Conservation (phyloP, 129 eudicot genomes). For the Smallanthus sonchifolius region DNA sequence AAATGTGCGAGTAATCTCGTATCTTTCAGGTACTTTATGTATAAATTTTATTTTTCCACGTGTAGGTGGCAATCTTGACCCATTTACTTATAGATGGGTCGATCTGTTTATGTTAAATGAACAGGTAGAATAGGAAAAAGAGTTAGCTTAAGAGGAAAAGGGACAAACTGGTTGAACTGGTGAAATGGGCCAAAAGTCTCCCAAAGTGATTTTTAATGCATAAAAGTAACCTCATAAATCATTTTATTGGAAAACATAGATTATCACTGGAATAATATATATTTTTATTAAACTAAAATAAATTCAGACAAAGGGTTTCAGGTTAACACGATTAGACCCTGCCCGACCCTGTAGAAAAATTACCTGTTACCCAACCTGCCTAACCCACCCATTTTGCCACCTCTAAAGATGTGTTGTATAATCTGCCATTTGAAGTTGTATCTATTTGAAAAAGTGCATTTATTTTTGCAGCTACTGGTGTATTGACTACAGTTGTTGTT, state of each 20-base stretch:
- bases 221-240: background rate
- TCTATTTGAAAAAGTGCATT: background rate
- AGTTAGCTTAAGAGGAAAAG: background rate
- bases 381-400: background rate
- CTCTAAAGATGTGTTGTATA: background rate
- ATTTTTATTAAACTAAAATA: background rate
- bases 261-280: background rate
- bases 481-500: conserved; percentile 56
- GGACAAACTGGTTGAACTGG: background rate
- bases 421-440: background rate
- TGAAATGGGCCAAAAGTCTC: background rate
- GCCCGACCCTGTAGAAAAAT: background rate
- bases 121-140: background rate
- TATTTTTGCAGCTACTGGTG: conserved; percentile 84
- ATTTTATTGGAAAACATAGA: background rate
- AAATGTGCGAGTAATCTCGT: conserved; percentile 68
- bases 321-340: background rate
- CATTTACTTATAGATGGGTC: background rate
- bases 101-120: background rate
- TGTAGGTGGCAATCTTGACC: conserved; percentile 3
- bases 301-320: background rate
- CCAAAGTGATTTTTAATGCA: background rate
- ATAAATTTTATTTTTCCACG: background rate
- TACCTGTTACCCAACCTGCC: background rate
- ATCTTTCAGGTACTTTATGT: conserved; percentile 64